A percentile compares a stretch with the other conserved stretches of the same genome.
Evolutionary conservation across 2,329 filamentous ascomycete genomes (phyloP).

Genomic region (Proliferodiscus dingleyae): DNA sequence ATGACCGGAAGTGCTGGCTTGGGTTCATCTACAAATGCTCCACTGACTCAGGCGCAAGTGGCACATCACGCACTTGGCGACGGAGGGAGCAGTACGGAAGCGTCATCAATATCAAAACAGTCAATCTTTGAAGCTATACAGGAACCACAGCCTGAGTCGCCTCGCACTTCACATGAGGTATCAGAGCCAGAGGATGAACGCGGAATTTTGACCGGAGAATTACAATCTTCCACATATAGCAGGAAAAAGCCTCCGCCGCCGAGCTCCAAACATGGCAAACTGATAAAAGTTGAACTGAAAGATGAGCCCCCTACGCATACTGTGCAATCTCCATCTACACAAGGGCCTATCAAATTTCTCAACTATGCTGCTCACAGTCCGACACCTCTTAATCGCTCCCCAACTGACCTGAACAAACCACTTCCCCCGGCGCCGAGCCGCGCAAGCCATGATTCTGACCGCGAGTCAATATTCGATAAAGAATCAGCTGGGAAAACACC

Average conservation of each 20-base stretch:
- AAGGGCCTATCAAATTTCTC: slow-evolving; percentile 19
- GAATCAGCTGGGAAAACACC: slow-evolving; percentile 49
- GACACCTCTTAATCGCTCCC: slow-evolving; percentile 26
- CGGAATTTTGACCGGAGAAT: slow-evolving; percentile 30
- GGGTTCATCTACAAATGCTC: slow-evolving; percentile 26
- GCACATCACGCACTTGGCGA: slow-evolving; percentile 25
- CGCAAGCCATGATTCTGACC: slow-evolving; percentile 37
- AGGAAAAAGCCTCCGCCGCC: slow-evolving; percentile 70
- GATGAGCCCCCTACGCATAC: slow-evolving; percentile 35
- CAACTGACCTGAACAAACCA: slow-evolving; percentile 56
- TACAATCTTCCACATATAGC: slow-evolving; percentile 33
- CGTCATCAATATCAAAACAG: slow-evolving; percentile 53
- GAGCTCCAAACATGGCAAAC: slow-evolving; percentile 72
- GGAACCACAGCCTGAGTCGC: slow-evolving; percentile 41
- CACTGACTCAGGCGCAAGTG: slow-evolving; percentile 25
- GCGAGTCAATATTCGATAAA: slow-evolving; percentile 48
- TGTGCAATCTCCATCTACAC: slow-evolving; percentile 27
- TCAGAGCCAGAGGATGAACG: slow-evolving; percentile 50
- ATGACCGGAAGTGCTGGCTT: slow-evolving; percentile 62
- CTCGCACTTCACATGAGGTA: slow-evolving; percentile 54
- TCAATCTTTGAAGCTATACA: slow-evolving; percentile 51
- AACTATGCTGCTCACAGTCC: slow-evolving; percentile 20
- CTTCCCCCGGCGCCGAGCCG: slow-evolving; percentile 50
- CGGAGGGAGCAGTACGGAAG: slow-evolving; percentile 51
- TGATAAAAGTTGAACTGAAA: slow-evolving; percentile 52